These are phyloP conservation scores for Spergularia azorica DNA, from an alignment of 179 eudicot genomes.

Conservation along the genomic window DNA sequence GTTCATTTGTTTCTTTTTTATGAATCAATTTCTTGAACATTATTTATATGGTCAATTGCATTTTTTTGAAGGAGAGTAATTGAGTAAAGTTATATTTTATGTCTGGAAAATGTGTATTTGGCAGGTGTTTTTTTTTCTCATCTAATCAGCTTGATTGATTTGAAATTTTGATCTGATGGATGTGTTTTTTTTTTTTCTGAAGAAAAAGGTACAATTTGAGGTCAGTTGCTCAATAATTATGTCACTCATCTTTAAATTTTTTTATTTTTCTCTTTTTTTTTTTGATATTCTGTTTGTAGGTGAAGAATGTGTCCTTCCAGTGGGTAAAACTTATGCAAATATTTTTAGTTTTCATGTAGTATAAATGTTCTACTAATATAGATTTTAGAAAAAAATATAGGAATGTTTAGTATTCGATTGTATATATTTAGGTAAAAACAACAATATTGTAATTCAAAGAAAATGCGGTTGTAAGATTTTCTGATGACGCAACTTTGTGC, in stretches of 20 bases:
- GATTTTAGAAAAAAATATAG: no score
- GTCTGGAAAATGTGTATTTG: neutral
- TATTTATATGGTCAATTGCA: no score
- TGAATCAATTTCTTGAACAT: neutral
- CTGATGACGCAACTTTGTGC: no score
- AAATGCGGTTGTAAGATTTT: no score
- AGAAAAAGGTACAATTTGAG: constrained; percentile 19
- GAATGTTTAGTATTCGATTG: no score
- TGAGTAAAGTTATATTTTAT: neutral
- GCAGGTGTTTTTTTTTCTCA: neutral
- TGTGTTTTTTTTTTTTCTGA: constrained; percentile 16
- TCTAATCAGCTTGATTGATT: neutral
- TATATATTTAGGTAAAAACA: no score
- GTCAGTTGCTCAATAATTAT: constrained; percentile 22
- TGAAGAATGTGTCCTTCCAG: constrained; percentile 6
- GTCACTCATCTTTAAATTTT: neutral
- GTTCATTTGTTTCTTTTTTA: neutral
- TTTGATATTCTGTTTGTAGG: neutral
- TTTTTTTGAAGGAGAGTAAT: no score
- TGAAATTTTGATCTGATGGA: constrained; percentile 8
- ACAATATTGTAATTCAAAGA: no score
- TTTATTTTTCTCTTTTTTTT: neutral
- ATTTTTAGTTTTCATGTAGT: no score
- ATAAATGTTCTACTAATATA: no score
- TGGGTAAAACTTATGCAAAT: neutral